Conservation (phyloP, 192 early-diverging fungal species). For the Coemansia furcata region DNA sequence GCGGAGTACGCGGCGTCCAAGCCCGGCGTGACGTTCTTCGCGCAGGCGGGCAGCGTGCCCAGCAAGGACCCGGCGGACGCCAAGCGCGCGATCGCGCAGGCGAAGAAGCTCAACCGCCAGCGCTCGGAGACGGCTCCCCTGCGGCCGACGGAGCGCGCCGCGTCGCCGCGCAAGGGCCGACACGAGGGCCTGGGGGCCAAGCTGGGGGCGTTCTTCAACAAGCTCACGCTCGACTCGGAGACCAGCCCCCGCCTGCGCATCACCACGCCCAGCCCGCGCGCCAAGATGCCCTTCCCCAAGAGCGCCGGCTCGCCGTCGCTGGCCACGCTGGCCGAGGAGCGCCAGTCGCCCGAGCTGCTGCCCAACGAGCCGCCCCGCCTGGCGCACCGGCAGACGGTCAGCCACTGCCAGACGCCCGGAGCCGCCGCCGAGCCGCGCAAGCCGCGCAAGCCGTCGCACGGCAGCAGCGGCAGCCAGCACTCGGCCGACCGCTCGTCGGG, state of each 20-base stretch:
- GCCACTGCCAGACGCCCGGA: conserved; percentile 30
- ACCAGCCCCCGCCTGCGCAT: conserved; percentile 25
- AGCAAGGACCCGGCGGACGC: conserved; percentile 14
- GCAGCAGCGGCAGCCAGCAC: conserved; percentile 34
- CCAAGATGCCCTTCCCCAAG: conserved; percentile 14
- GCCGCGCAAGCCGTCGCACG: conserved; percentile 47
- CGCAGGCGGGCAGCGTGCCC: conserved; percentile 5
- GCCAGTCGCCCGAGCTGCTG: not conserved
- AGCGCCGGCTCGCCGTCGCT: conserved; percentile 10
- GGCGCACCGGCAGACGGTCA: conserved; percentile 40
- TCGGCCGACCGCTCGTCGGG: conserved; percentile 29
- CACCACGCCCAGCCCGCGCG: conserved; percentile 17
- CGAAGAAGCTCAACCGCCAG: conserved; percentile 42
- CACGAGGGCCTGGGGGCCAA: conserved; percentile 46
- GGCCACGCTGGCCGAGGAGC: not conserved
- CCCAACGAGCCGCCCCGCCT: conserved; percentile 8
- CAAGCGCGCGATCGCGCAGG: conserved; percentile 11
- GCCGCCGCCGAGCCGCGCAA: conserved; percentile 7
- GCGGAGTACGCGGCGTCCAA: conserved; percentile 5
- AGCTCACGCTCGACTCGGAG: conserved; percentile 48
- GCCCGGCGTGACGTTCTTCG: conserved; percentile 4
- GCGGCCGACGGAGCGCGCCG: conserved; percentile 25
- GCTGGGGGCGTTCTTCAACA: conserved; percentile 50
- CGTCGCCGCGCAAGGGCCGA: conserved; percentile 33
- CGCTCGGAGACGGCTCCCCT: conserved; percentile 50